Conservation (phyloP, 371 early-diverging fungal genomes). For the Blastocladiella emersonii region DNA sequence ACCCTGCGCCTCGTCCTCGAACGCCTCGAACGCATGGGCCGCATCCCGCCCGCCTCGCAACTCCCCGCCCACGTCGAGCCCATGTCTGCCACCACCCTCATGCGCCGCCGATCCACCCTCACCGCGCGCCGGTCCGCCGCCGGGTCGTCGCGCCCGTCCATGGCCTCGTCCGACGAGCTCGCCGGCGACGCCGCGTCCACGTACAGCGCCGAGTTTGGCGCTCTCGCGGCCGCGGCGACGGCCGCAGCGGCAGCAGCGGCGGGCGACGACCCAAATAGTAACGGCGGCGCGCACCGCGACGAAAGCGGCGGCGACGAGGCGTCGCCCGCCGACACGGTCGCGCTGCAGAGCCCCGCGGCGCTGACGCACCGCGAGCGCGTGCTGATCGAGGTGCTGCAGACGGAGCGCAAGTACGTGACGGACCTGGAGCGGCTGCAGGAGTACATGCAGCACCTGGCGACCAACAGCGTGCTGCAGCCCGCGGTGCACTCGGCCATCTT, state of each 20-base stretch:
- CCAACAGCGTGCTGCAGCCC: constrained; percentile 45
- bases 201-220: neutral
- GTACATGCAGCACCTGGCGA: constrained; percentile 30
- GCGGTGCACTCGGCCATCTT: constrained; percentile 69
- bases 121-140: neutral
- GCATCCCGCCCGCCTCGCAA: constrained; percentile 20
- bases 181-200: neutral
- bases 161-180: neutral
- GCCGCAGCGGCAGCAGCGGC: too few species aligned
- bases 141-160: neutral
- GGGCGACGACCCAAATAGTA: too few species aligned
- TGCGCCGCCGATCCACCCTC: neutral
- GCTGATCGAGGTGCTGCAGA: constrained; percentile 77
- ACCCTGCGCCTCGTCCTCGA: constrained; percentile 55
- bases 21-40: constrained; percentile 47
- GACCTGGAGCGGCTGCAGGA: constrained; percentile 70
- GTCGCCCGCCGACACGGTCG: neutral
- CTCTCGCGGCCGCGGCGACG: too few species aligned
- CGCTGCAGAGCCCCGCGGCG: constrained; percentile 11
- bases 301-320: neutral
- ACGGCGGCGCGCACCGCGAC: too few species aligned
- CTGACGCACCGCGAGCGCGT: constrained; percentile 60
- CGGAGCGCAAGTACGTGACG: constrained; percentile 85
- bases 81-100: constrained; percentile 15
- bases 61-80: constrained; percentile 31